Conservation (phyloP, 2,329 filamentous ascomycete genomes). For the Cordyceps javanica region DNA sequence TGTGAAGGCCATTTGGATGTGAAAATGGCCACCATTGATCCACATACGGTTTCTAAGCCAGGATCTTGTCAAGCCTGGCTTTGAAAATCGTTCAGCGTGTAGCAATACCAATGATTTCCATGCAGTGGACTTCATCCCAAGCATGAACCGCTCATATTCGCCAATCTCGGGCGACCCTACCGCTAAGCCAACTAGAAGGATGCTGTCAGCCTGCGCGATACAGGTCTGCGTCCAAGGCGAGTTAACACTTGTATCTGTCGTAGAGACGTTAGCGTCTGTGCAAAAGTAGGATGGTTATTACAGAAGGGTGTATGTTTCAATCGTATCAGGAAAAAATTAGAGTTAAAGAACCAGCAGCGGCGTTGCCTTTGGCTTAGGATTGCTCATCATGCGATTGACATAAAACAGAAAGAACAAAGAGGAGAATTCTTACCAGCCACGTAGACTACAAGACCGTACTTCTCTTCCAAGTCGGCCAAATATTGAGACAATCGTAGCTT, state of each 20-base stretch:
- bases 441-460: slow-evolving; percentile 92
- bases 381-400: slow-evolving; percentile 45
- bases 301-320: not conserved
- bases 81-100: slow-evolving; percentile 82
- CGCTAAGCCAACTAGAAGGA: slow-evolving; percentile 83
- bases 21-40: slow-evolving; percentile 97
- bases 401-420: not conserved
- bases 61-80: slow-evolving; percentile 74
- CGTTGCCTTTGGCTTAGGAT: slow-evolving; percentile 42
- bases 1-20: slow-evolving; percentile 91
- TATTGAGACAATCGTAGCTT: slow-evolving; percentile 95
- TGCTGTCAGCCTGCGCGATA: slow-evolving; percentile 93
- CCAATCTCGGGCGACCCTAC: slow-evolving; percentile 87
- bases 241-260: slow-evolving; percentile 83
- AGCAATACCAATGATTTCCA: slow-evolving; percentile 87
- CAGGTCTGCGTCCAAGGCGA: slow-evolving; percentile 98
- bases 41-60: slow-evolving; percentile 92
- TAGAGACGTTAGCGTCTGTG: slow-evolving; percentile 8
- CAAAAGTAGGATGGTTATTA: not conserved
- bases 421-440: slow-evolving; percentile 59
- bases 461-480: slow-evolving; percentile 92
- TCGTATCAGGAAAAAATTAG: slow-evolving; percentile 62
- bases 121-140: slow-evolving; percentile 96
- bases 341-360: slow-evolving; percentile 54
- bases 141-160: slow-evolving; percentile 91